Conservation (phyloP, 176 grass and related monocot genomes). For the barley (Hordeum vulgare) region DNA sequence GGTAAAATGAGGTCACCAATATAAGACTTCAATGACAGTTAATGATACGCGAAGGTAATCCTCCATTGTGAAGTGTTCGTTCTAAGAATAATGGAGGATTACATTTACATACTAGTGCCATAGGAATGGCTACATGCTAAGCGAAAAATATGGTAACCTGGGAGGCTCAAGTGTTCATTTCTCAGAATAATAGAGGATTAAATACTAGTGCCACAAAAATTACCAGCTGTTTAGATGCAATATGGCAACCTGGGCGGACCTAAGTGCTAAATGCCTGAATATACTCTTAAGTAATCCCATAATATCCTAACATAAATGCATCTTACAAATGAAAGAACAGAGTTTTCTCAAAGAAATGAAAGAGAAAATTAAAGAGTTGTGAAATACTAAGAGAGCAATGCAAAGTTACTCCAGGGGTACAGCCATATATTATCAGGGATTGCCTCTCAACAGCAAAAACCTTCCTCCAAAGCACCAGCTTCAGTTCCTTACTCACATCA, state of each 20-base stretch:
- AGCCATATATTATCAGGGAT: background rate
- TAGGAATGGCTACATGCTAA: background rate
- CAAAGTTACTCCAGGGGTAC: background rate
- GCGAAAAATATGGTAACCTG: background rate
- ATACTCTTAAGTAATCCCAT: background rate
- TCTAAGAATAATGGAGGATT: background rate
- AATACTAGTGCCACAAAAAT: background rate
- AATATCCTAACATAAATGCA: background rate
- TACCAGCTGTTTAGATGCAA: background rate
- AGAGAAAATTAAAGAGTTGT: background rate
- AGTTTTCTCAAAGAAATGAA: background rate
- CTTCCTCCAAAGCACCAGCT: background rate
- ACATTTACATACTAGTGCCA: background rate
- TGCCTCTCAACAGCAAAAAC: background rate
- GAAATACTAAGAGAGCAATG: background rate
- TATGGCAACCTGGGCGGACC: background rate
- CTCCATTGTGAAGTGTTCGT: background rate
- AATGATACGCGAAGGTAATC: background rate
- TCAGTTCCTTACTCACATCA: background rate
- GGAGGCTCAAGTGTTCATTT: background rate
- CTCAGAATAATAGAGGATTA: background rate
- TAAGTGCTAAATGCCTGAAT: background rate
- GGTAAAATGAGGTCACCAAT: background rate
- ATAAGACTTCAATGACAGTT: background rate
- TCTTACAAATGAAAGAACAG: background rate